Evolutionary conservation across 352 stramenopile genomes (phyloP), one percentile per base, ranked within the genome.

Genomic region (Phytopythium litorale): DNA sequence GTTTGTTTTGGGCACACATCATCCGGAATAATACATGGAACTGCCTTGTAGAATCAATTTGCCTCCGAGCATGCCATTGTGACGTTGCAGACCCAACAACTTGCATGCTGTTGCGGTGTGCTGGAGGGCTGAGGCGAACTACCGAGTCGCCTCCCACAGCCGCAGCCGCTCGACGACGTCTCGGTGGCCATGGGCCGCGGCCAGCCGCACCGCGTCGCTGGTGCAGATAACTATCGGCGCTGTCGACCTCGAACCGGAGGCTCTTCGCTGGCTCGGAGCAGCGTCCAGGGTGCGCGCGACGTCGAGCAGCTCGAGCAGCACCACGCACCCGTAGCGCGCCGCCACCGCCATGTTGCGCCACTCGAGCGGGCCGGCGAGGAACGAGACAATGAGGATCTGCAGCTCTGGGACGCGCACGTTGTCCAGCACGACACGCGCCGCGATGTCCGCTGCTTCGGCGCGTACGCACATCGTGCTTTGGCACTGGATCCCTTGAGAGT

Each of bases 301-400:
- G 23, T 32, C n/a, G 15, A 61, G 56, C 40, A 53, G 33, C n/a
- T 42, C 13, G 13, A 61, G 56, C 40, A 61, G 16, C 23, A 32
- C 16, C 23, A 61, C 1, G 23, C 42, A 33, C 3, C 56, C 56
- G 28, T 50, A 61, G 42, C 56, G 56, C 38, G 56, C 56, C 3
- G 56, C 56, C 15, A 61, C 40, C 16, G 45, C 35, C 56, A 61
- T 61, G 8, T 33, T 53, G 9, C 8, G 19, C 56, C 56, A 61
- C 42, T 61, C 56, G 25, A 61, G 57, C 21, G 43, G 6, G 6
- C 25, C 49, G 3, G 46, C 23, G 8, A 55, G 49, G 49, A 55
- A 55, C 25, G 25, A 5, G 23, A 55, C 23, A 5, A 37, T 37
- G n/a, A 37, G 5, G 23, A 11, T 15, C 7, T 37, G 49, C 49